A percentile compares a stretch with the other conserved stretches of the same genome.
Evolutionary conservation across 2,329 filamentous ascomycete genomes (phyloP).

Genomic region (Zopfia rhizophila): DNA sequence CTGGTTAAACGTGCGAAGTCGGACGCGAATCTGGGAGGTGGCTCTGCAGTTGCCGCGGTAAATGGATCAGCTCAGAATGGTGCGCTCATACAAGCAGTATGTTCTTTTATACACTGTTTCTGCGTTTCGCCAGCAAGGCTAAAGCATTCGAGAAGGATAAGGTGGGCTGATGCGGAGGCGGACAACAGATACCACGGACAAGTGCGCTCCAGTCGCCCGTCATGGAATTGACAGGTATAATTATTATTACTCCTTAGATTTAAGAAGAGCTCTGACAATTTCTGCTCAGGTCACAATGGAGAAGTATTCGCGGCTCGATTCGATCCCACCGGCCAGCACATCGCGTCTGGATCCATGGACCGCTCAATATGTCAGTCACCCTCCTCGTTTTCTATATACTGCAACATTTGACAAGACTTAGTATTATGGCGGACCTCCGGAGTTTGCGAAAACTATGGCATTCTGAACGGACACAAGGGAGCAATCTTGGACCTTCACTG

Average conservation of each 20-base stretch:
- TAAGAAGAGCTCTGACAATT: slow-evolving; percentile 14
- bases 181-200: slow-evolving; percentile 78
- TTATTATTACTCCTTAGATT: neutral
- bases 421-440: slow-evolving; percentile 95
- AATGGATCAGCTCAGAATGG: slow-evolving; percentile 68
- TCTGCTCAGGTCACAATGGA: slow-evolving; percentile 68
- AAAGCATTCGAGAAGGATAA: slow-evolving; percentile 24
- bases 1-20: slow-evolving; percentile 90
- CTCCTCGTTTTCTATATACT: slow-evolving; percentile 14
- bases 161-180: slow-evolving; percentile 43
- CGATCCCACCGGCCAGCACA: slow-evolving; percentile 85
- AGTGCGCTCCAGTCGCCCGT: slow-evolving; percentile 88
- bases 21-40: slow-evolving; percentile 64
- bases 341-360: slow-evolving; percentile 96
- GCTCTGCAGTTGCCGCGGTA: slow-evolving; percentile 66
- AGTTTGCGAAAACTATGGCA: slow-evolving; percentile 92
- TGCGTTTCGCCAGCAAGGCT: too few species aligned
- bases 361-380: slow-evolving; percentile 78
- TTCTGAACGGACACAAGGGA: slow-evolving; percentile 87
- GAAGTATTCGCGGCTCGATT: slow-evolving; percentile 94
- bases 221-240: slow-evolving; percentile 86
- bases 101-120: slow-evolving; percentile 60
- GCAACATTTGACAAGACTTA: slow-evolving; percentile 52
- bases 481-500: slow-evolving; percentile 93
- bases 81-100: slow-evolving; percentile 73